A percentile compares a stretch with the other conserved stretches of the same genome.
Evolutionary conservation across 2,329 filamentous ascomycete genomes (phyloP).

Genomic region (Fusarium verrucosum): DNA sequence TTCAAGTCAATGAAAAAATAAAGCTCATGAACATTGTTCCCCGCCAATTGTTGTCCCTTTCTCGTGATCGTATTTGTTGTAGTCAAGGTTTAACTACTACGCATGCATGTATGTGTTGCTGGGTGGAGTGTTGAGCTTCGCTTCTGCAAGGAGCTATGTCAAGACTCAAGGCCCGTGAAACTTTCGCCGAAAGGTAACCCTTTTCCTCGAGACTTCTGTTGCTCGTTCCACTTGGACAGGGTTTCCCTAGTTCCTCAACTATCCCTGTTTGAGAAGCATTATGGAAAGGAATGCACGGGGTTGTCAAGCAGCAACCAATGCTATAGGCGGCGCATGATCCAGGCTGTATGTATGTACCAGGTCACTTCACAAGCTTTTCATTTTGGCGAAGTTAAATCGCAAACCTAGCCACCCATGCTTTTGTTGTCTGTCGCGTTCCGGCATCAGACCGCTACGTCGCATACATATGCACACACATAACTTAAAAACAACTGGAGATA

Average conservation of each 20-base stretch:
- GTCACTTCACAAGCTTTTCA: not conserved
- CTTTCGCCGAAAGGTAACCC: not conserved
- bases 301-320: not conserved
- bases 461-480: no score
- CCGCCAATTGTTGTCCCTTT: conserved; percentile 30
- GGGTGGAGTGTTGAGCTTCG: not conserved
- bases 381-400: not conserved
- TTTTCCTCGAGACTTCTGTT: not conserved
- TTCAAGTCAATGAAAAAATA: conserved; percentile 50
- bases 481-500: not conserved
- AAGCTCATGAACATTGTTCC: conserved; percentile 51
- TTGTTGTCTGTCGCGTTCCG: conserved; percentile 5
- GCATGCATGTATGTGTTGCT: not conserved
- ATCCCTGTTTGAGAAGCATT: not conserved
- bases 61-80: not conserved
- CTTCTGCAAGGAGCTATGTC: not conserved
- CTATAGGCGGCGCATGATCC: not conserved
- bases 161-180: not conserved
- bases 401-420: not conserved
- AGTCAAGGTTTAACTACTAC: not conserved
- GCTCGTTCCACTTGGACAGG: not conserved
- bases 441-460: not conserved
- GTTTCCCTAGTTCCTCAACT: not conserved
- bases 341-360: no score
- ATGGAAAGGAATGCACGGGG: not conserved